Base-by-base conservation (phyloP, 257 asterid genomes). In the Solanum sejunctum region DNA sequence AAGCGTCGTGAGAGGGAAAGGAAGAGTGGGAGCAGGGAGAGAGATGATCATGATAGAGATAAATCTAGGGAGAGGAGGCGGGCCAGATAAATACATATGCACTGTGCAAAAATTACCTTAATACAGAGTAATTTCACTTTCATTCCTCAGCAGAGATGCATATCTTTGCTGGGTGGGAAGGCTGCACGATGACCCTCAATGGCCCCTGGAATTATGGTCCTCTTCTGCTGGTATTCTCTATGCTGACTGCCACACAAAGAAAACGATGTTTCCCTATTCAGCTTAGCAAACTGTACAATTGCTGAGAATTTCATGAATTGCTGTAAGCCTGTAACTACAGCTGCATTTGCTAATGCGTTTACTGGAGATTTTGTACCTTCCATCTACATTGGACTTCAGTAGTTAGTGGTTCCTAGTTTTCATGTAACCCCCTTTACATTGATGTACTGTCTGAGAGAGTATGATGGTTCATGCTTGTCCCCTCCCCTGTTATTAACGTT, bases 41-140 rank as follows among this genome's bases (percentile, higher is more conserved):
- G 96, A 83, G 97, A 92, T 60, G 94, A 94, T 72, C 92, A 90
- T 85, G 98, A 95, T 10, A 91, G 96, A 89, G 98, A 91, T 52
- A 92, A 87, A 88, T 84, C 81, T 61, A 84, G 95, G 61, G 98
- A 92, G 55, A 89, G 94, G 88, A 90, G 95, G 83, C 91, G 94
- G 85, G 86, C 87, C 10, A 95, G 91, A 84, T 95, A 90, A 95
- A 83, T 41, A 26, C 56, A 63, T 26, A 47, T 13, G 47, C 63
- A 5, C 47, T 28, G 83, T 78, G 83, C 64, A 78, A 52, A 32
- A 78, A 52, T 28, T 56, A 55, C 83, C 83, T 16, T 28, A 51
- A 77, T 28, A 1, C 83, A 28, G 49, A 78, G 82, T 52, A 26
- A 45, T 51, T 77, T 58, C 21, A 23, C 60, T 26, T 15, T 10